Base-by-base conservation (phyloP, 2,329 filamentous ascomycete genomes). In the Acephala macrosclerotiorum region DNA sequence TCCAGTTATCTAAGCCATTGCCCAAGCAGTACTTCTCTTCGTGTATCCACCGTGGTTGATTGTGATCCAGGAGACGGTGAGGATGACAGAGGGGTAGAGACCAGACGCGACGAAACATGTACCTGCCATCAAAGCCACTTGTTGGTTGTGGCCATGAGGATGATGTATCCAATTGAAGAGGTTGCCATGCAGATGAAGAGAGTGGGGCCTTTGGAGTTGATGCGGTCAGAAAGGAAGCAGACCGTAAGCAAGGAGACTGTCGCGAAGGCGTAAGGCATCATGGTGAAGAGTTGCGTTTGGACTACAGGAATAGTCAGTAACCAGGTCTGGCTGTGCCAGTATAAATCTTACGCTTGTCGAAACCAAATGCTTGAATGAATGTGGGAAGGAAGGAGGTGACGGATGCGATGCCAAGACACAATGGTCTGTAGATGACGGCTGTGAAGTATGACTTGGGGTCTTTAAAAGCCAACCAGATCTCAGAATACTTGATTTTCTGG, bases 11-110 rank as follows among this genome's bases (percentile, higher is more conserved):
- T 64, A 56, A 3, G 56, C 42, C 42, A 60, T 60, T 1, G 62
- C 62, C 42, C 42, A 64, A 18, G 62, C 62, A 7, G 53, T 59
- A 26, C 45, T 53, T n/a, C 64, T 38, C 33, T 66, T 66, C 1
- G 64, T 66, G 60, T 62, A 66, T 2, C 64, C 64, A 12, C 51
- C 38, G 22, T 62, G 59, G 29, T 66, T 66, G 60, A 61, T 63
- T 1, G 53, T 66, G 16, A 62, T 62, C 64, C 64, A 66, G 14
- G 60, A 20, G 3, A 59, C 59, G 9, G 55, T 63, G 14, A 66
- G 60, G 22, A 66, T 57, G 29, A 65, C 26, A 16, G 49, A 22
- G 7, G 63, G 58, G 33, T 65, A 65, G n/a, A 57, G 35, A 22
- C 63, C 63, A 2, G 58, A 16, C 12, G 58, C 33, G 6, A 65